Conservation (phyloP, 225 moss, liverwort and hornwort genomes). For the Pseudisothecium myosuroides region DNA sequence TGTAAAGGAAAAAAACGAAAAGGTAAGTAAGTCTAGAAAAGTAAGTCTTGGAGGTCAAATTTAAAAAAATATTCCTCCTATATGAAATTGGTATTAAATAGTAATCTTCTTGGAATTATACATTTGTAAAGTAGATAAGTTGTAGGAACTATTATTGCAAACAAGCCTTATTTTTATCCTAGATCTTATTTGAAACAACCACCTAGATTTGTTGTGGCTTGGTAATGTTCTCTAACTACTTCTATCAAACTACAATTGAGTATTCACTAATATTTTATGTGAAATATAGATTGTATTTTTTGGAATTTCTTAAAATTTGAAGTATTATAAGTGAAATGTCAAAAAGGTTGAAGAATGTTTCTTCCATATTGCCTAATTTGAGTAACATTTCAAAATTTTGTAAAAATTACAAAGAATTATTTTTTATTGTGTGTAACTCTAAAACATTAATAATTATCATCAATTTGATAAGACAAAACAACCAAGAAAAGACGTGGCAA, state of each 20-base stretch:
- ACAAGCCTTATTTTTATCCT: neutral
- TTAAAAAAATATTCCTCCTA: too few species aligned
- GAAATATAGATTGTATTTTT: neutral
- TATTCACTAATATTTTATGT: neutral
- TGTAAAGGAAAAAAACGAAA: too few species aligned
- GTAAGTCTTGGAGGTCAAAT: too few species aligned
- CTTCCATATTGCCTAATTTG: neutral
- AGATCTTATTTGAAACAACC: neutral
- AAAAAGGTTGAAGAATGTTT: neutral
- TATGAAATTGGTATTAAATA: too few species aligned
- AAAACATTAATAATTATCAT: neutral
- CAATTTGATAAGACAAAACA: neutral
- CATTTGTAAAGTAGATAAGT: neutral
- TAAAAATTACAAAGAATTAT: neutral
- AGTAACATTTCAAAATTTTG: neutral
- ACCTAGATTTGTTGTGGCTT: neutral
- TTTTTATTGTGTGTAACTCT: rapidly evolving
- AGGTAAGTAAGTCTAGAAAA: too few species aligned
- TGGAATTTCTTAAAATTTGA: neutral
- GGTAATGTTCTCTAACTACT: neutral
- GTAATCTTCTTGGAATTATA: neutral
- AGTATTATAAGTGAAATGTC: neutral
- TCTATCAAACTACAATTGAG: neutral
- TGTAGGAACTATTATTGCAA: neutral
- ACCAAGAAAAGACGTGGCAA: neutral